Conservation (phyloP, 139 green algal species). For the Chlamydomonas asymmetrica region DNA sequence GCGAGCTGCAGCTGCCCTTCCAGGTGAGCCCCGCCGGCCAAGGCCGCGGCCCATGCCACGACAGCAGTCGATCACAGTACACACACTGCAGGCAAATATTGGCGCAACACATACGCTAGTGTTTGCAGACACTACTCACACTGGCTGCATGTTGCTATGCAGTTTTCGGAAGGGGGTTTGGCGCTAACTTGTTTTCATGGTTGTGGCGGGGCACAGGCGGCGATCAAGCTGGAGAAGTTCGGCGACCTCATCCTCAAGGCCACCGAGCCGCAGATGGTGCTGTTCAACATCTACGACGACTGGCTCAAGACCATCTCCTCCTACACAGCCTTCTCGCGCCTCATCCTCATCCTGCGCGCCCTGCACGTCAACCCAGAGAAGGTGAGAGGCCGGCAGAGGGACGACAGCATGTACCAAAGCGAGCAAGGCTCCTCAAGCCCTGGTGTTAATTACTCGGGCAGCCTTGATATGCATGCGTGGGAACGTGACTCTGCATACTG, state of each 20-base stretch:
- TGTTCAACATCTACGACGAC: constrained; percentile 99
- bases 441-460: no score
- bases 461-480: background rate
- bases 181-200: background rate
- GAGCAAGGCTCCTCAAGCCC: no score
- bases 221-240: constrained; percentile 99
- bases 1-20: constrained; percentile 99
- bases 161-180: background rate
- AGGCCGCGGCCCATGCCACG: no score
- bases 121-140: no score
- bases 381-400: no score
- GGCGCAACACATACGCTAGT: no score
- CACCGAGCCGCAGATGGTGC: constrained; percentile 94
- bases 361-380: constrained; percentile 99
- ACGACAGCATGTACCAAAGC: no score
- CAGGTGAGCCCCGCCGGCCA: no score
- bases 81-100: no score
- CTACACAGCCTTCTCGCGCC: constrained; percentile 98
- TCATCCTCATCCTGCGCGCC: constrained; percentile 97
- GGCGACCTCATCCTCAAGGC: constrained; percentile 96
- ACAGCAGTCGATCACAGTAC: no score
- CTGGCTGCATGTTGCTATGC: no score
- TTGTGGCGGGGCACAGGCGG: constrained; percentile 65
- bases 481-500: background rate
- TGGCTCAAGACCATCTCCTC: constrained; percentile 96